Conservation (phyloP, 768 basidiomycete species). For the Crepidotus variabilis region DNA sequence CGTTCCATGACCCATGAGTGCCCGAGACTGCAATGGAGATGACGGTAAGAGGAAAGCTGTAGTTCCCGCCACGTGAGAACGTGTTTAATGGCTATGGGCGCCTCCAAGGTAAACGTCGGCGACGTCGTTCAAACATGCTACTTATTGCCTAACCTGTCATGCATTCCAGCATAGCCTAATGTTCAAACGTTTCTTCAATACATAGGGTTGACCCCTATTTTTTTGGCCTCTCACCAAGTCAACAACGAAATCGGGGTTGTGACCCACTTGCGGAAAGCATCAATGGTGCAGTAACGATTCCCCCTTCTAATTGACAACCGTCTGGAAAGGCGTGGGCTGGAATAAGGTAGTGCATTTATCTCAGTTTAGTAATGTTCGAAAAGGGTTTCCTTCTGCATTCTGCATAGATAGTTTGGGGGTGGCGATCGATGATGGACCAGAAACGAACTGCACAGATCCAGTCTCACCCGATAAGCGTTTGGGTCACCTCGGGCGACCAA, state of each 20-base stretch:
- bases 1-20: constrained; percentile 35
- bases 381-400: neutral
- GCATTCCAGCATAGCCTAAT: too few species aligned
- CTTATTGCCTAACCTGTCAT: too few species aligned
- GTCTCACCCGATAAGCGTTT: too few species aligned
- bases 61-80: constrained; percentile 16
- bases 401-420: neutral
- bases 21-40: constrained; percentile 7
- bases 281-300: neutral
- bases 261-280: constrained; percentile 7
- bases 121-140: neutral
- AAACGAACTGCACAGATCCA: too few species aligned
- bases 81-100: neutral
- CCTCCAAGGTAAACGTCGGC: too few species aligned
- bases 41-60: constrained; percentile 3
- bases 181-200: too few species aligned
- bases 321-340: too few species aligned
- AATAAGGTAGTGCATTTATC: too few species aligned
- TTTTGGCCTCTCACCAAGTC: neutral
- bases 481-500: too few species aligned
- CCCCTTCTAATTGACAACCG: too few species aligned
- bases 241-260: neutral
- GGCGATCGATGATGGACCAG: neutral
- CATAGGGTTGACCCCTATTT: too few species aligned
- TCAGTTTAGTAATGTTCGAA: neutral